Conservation (phyloP, 2,329 filamentous ascomycete species). For the Chrysoporthe puriensis region DNA sequence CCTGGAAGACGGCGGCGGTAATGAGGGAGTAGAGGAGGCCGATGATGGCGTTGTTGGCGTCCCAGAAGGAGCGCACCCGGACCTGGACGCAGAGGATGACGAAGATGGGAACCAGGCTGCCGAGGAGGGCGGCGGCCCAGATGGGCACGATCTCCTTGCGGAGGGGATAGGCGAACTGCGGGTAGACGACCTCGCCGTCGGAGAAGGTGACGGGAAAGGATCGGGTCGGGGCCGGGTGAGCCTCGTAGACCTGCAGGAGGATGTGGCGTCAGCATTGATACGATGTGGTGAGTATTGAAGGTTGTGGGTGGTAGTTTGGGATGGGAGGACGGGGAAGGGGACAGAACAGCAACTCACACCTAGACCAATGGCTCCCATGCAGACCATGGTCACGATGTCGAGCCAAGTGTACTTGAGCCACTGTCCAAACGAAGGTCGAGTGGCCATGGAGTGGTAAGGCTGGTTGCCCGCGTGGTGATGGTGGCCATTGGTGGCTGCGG, state of each 20-base stretch:
- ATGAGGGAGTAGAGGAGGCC: slow-evolving; percentile 73
- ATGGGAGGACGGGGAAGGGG: no score
- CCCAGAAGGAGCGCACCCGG: slow-evolving; percentile 69
- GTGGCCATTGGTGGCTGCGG: slow-evolving; percentile 14
- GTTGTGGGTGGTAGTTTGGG: no score
- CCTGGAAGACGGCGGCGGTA: slow-evolving; percentile 74
- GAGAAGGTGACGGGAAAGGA: slow-evolving; percentile 70
- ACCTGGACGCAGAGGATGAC: slow-evolving; percentile 70
- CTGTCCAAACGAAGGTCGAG: slow-evolving; percentile 56
- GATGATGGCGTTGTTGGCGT: slow-evolving; percentile 71
- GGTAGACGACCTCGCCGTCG: slow-evolving; percentile 70
- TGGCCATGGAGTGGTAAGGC: slow-evolving; percentile 35
- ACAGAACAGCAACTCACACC: slow-evolving; percentile 53
- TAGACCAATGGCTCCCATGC: slow-evolving; percentile 68
- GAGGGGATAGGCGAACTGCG: slow-evolving; percentile 71
- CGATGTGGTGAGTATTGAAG: neutral
- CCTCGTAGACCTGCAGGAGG: slow-evolving; percentile 59
- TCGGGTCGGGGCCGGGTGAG: slow-evolving; percentile 67
- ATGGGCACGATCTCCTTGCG: slow-evolving; percentile 74
- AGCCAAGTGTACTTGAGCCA: slow-evolving; percentile 71
- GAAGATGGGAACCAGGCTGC: slow-evolving; percentile 65
- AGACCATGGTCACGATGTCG: slow-evolving; percentile 69
- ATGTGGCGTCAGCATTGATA: neutral
- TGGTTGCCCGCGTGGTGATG: slow-evolving; percentile 21
- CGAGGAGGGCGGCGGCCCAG: slow-evolving; percentile 70